Percentiles rank a stretch among this genome's conserved stretches.
phyloP scores from a whole-genome alignment of 2,329 filamentous ascomycete species.

The Phoma herbarum region DNA sequence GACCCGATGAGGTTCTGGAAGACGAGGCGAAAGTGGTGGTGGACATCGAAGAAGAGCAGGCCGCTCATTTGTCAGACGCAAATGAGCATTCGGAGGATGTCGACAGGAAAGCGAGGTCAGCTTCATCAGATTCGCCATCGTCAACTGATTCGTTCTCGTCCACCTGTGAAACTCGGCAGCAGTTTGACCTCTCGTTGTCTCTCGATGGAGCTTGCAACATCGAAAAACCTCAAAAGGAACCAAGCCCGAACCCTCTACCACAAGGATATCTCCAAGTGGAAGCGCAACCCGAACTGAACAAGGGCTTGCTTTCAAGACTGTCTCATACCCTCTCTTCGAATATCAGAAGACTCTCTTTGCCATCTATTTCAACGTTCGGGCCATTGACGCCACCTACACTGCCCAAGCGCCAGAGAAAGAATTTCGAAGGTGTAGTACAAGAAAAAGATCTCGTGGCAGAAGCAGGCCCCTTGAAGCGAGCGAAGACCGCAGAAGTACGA shows the following conservation, averaged over 20 bases:
- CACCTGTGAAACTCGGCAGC: not conserved
- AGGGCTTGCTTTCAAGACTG: not conserved
- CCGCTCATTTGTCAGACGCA: not conserved
- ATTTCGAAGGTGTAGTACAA: not conserved
- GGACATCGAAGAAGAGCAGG: not conserved
- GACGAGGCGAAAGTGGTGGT: not conserved
- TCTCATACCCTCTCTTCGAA: not conserved
- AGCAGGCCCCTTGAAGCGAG: not conserved
- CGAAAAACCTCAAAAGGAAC: too few relatives aligned
- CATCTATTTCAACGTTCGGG: not conserved
- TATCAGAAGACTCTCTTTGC: not conserved
- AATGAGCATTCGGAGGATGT: too few relatives aligned
- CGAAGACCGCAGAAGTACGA: not conserved
- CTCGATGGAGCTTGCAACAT: not conserved
- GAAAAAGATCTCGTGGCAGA: not conserved
- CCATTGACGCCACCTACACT: not conserved
- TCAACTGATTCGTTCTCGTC: constrained; percentile 4
- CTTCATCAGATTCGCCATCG: not conserved
- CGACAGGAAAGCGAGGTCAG: not conserved
- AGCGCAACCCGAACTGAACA: too few relatives aligned
- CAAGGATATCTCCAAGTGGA: not conserved
- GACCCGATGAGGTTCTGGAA: not conserved
- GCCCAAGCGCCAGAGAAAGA: not conserved
- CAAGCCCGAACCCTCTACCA: not conserved
- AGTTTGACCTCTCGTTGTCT: not conserved